Evolutionary conservation across 768 basidiomycete genomes (phyloP), one percentile per base, ranked within the genome.

Genomic region (Tulasnella sp.): DNA sequence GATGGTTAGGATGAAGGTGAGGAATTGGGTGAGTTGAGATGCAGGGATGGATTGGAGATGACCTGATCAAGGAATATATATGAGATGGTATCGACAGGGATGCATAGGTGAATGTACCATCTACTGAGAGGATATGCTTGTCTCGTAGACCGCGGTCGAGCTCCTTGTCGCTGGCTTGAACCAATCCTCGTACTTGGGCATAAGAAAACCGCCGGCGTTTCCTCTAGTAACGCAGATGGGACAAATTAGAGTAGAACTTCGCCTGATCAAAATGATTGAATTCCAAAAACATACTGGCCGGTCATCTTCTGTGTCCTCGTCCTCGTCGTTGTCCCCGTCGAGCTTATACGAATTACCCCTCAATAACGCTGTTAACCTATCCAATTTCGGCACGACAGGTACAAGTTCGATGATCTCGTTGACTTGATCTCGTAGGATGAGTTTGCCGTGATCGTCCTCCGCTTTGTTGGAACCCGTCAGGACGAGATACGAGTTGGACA

Each of bases 401-500:
- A 80, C 76, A 19, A 91, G 74, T 70, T 99, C 96, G 51, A 98
- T 71, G 50, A 97, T 77, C 65, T 96, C 86, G 65, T 82, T 84
- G 30, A 92, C 73, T 65, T 85, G 84, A 64, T 92, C 88, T 53
- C 85, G 80, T 53, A 96, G 84, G 55, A 85, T 78, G 9, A 88
- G 61, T 27, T 69, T 41, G 1, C 17, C 60, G 27, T 69, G 64
- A 24, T 51, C 61, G 26, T 29, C 47, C 54, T 13, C 45, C 55
- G 11, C 30, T 56, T 21, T 42, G 53, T 56, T 54, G 3, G 76
- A 72, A 17, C 82, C 74, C 2, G 83, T 82, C 61, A 87, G 76
- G 45, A 97, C 79, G 11, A 93, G 75, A 32, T 94, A 73, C 0
- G 91, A 85, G 70, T 98, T 98, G 17, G 93, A 96, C 49, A 96